Evolutionary conservation across 148 eudicot genomes (phyloP), one percentile per base, ranked within the genome.

Genomic region (Camellia granthamiana): DNA sequence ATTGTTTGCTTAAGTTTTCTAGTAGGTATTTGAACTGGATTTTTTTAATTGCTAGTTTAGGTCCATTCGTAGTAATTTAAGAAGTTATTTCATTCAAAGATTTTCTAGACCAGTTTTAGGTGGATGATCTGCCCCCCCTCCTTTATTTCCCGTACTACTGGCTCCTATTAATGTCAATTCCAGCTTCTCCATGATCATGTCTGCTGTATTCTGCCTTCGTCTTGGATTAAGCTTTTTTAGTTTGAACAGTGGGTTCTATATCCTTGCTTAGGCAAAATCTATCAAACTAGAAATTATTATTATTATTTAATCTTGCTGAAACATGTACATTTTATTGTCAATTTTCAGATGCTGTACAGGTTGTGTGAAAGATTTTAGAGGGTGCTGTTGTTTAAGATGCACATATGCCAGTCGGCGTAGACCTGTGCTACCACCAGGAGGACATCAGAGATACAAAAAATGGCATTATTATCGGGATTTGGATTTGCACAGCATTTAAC

Each of bases 391-490:
- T 77, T 30, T 74, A 38, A 76, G 85, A 21, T 94, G 98, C 83
- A 90, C 79, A 56, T 78, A 90, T 72, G 98, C 98, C 44, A 82
- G 90, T 78, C 86, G 98, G 68, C 86, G 91, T 47, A 88, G 98
- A 78, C 98, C 98, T 13, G 85, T 90, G 79, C 87, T 92, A 15
- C 78, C 80, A 3, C 6, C 52, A 5, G 52, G 6, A 2, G 91
- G 91, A 46, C 84, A 85, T 15, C 85, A 82, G 65, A 89, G 97
- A 81, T 94, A 94, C 82, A 74, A 89, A 79, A 94, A 94, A 84
- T 94, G 97, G 98, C 97, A 94, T 84, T 76, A 87, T 42, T 94
- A 94, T 75, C 87, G 95, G 52, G 97, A 94, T 77, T 7, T 78
- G 69, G 79, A 82, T 81, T 58, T 76, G 74, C 69, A 67, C 64